A percentile compares a stretch with the other conserved stretches of the same genome.
phyloP scores from a whole-genome alignment of 352 stramenopile genomes.

The Phytopythium montanum region DNA sequence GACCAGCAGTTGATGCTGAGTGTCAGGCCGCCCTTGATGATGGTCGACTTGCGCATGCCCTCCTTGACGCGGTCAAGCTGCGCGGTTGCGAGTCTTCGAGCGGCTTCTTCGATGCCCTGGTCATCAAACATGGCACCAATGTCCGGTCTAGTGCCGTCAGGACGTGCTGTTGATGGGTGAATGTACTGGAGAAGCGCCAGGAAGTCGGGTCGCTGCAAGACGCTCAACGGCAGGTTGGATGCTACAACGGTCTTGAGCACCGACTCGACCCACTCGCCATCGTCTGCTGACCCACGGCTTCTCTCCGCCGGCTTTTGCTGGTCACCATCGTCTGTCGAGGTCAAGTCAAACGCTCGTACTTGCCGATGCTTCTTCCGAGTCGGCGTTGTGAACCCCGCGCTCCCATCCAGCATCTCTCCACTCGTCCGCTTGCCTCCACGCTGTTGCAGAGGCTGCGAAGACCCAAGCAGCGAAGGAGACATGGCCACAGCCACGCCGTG shows the following conservation, averaged over 20 bases:
- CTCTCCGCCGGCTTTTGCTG: not conserved
- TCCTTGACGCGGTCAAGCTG: constrained; percentile 80
- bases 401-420: not conserved
- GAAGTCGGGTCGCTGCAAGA: constrained; percentile 41
- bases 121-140: not conserved
- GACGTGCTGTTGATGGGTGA: constrained; percentile 8
- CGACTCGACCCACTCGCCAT: not conserved
- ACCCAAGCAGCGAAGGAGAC: not conserved
- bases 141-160: not conserved
- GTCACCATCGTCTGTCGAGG: not conserved
- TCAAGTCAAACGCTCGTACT: not conserved
- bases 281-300: not conserved
- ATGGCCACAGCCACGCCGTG: not conserved
- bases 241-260: constrained; percentile 34
- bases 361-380: not conserved
- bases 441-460: not conserved
- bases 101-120: constrained; percentile 27
- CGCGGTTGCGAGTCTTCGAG: constrained; percentile 26
- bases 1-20: constrained; percentile 71
- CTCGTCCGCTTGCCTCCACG: not conserved
- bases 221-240: constrained; percentile 30
- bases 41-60: constrained; percentile 77
- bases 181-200: constrained; percentile 33
- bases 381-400: not conserved
- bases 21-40: constrained; percentile 68